Conservation (phyloP, 306 rosid genomes). For the Neltuma alba region DNA sequence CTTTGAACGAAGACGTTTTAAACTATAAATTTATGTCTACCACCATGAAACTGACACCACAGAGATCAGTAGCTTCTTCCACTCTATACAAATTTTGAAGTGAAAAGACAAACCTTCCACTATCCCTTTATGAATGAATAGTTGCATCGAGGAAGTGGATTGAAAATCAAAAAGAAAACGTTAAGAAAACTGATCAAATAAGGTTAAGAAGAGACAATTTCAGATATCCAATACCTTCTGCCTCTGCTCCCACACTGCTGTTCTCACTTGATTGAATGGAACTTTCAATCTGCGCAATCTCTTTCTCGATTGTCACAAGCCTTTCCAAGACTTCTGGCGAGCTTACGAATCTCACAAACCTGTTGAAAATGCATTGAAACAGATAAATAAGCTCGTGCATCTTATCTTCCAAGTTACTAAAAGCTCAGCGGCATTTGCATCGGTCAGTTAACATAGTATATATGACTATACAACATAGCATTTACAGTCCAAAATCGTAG, state of each 20-base stretch:
- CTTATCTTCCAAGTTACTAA: not conserved
- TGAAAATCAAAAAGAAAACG: not conserved
- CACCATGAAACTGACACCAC: not conserved
- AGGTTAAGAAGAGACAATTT: not conserved
- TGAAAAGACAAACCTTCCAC: not conserved
- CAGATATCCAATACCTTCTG: slow-evolving; percentile 61
- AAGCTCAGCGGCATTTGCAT: not conserved
- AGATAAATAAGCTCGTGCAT: slow-evolving; percentile 1
- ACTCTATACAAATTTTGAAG: not conserved
- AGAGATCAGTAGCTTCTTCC: not conserved
- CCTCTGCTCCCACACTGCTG: slow-evolving; percentile 44
- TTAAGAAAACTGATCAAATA: not conserved
- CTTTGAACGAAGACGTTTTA: not conserved
- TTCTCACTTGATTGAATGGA: slow-evolving; percentile 72
- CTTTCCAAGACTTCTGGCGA: slow-evolving; percentile 96
- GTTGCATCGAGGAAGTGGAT: slow-evolving; percentile 1
- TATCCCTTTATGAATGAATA: slow-evolving; percentile 14
- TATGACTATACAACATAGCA: not conserved
- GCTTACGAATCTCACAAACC: slow-evolving; percentile 92
- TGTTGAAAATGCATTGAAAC: slow-evolving; percentile 44
- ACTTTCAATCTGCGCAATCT: slow-evolving; percentile 89
- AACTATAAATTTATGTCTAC: not conserved
- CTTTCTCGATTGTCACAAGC: slow-evolving; percentile 88
- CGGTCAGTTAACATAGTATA: not conserved
- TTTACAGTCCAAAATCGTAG: not conserved